Percentiles rank a stretch among this genome's conserved stretches.
phyloP scores from a whole-genome alignment of 352 stramenopile species.

The Phytophthora cryptogea region DNA sequence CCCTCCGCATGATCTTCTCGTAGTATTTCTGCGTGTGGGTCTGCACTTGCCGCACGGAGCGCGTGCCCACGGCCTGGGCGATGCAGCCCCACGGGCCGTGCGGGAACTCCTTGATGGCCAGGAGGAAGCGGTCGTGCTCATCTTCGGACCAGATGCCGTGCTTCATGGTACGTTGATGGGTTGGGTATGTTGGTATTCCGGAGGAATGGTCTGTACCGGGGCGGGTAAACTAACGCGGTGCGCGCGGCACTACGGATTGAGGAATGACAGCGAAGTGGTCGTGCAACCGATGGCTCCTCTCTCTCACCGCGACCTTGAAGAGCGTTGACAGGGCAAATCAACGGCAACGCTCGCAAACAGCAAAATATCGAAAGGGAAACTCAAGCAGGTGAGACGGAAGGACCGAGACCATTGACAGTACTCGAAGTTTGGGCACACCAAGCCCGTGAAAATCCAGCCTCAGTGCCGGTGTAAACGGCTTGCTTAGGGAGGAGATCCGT shows the following conservation, averaged over 20 bases:
- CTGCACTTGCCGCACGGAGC: conserved; percentile 68
- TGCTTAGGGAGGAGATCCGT: conserved; percentile 11
- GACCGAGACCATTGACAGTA: background rate
- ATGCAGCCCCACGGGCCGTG: conserved; percentile 51
- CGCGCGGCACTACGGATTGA: conserved; percentile 23
- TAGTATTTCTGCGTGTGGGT: conserved; percentile 72
- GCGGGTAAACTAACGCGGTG: conserved; percentile 16
- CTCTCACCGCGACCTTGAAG: conserved; percentile 23
- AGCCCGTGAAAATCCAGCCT: conserved; percentile 27
- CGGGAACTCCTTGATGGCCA: conserved; percentile 51
- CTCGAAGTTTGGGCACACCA: conserved; percentile 27
- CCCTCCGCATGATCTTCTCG: conserved; percentile 71
- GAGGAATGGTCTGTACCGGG: conserved; percentile 15
- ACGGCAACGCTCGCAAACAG: conserved; percentile 36
- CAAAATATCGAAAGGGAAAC: conserved; percentile 33
- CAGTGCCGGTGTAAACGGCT: conserved; percentile 20
- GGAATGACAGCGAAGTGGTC: conserved; percentile 20
- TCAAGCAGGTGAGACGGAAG: too few species aligned
- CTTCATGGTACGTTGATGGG: conserved; percentile 29
- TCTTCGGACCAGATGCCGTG: conserved; percentile 61
- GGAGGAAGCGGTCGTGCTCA: conserved; percentile 63
- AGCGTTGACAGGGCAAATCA: conserved; percentile 23
- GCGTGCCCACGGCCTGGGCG: conserved; percentile 44
- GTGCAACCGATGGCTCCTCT: conserved; percentile 19
- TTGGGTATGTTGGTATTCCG: conserved; percentile 12